Conservation (phyloP, 768 basidiomycete species). For the Clitopilus hobsonii region DNA sequence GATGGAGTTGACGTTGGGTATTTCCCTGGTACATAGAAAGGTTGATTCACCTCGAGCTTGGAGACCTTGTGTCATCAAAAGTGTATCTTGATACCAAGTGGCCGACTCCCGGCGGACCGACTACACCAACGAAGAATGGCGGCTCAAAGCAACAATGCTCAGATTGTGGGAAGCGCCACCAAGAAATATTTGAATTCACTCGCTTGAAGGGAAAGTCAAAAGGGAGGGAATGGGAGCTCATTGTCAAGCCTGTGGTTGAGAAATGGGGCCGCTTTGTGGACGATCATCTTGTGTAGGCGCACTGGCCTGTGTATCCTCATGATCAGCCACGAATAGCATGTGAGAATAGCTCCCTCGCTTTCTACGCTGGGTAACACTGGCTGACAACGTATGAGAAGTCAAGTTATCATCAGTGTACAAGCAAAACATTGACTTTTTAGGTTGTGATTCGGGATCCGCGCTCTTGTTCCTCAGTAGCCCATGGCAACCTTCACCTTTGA, state of each 20-base stretch:
- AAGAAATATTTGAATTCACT: conserved; percentile 75
- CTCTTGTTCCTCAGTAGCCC: no score
- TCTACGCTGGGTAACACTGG: no score
- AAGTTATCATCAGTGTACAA: no score
- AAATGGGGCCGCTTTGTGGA: conserved; percentile 71
- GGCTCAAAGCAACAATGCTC: conserved; percentile 26
- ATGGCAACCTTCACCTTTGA: no score
- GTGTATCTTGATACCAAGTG: conserved; percentile 58
- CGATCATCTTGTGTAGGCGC: not conserved
- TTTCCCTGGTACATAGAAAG: conserved; percentile 38
- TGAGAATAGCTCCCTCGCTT: no score
- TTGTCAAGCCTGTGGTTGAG: conserved; percentile 74
- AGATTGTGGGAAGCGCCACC: conserved; percentile 53
- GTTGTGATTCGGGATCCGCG: no score
- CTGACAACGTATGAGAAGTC: no score
- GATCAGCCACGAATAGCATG: no score
- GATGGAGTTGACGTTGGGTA: not conserved
- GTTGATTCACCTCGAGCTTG: conserved; percentile 76
- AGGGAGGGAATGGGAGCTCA: conserved; percentile 67
- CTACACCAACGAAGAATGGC: conserved; percentile 13
- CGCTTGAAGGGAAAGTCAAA: conserved; percentile 43
- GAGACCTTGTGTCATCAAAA: conserved; percentile 55
- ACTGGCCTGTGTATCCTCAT: no score
- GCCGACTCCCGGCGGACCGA: conserved; percentile 21
- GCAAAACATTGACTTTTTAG: no score